Conservation (phyloP, 306 rosid genomes). For the Castanea mollissima region DNA sequence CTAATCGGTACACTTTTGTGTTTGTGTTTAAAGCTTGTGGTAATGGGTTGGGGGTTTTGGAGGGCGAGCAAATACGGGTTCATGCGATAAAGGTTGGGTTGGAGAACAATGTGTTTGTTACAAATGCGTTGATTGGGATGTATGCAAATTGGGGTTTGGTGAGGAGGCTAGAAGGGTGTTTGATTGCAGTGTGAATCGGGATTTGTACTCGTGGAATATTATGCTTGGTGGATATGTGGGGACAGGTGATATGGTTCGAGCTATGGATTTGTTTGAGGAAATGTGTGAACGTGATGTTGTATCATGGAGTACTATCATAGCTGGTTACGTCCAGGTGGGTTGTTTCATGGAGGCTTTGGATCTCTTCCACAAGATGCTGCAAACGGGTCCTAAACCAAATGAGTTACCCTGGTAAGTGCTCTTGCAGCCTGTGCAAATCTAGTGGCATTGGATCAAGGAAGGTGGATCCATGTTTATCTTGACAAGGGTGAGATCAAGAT, state of each 20-base stretch:
- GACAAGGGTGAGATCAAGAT: constrained; percentile 44
- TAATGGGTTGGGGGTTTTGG: constrained; percentile 42
- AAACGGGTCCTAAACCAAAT: constrained; percentile 49
- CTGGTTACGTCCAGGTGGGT: constrained; percentile 67
- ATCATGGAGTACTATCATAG: constrained; percentile 66
- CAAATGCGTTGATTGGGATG: constrained; percentile 59
- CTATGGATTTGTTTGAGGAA: constrained; percentile 45
- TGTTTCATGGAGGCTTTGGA: constrained; percentile 57
- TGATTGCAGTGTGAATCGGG: constrained; percentile 32
- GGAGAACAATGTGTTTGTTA: constrained; percentile 57
- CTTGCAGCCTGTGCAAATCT: constrained; percentile 69
- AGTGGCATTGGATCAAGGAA: constrained; percentile 68
- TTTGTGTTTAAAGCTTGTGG: constrained; percentile 53
- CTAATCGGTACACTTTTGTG: constrained; percentile 56
- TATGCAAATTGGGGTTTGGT: constrained; percentile 46
- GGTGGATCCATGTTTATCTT: constrained; percentile 64
- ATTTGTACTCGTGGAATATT: constrained; percentile 70
- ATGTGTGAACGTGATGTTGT: constrained; percentile 61
- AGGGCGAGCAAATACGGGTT: constrained; percentile 51
- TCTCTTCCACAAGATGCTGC: constrained; percentile 64
- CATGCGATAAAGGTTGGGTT: constrained; percentile 51
- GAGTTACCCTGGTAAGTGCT: constrained; percentile 60
- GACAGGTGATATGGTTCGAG: constrained; percentile 39
- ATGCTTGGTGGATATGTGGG: constrained; percentile 49
- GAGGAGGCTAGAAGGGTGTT: constrained; percentile 50